A percentile compares a stretch with the other conserved stretches of the same genome.
Conservation (phyloP, 2,329 filamentous ascomycete species). For the Xylaria sp. region DNA sequence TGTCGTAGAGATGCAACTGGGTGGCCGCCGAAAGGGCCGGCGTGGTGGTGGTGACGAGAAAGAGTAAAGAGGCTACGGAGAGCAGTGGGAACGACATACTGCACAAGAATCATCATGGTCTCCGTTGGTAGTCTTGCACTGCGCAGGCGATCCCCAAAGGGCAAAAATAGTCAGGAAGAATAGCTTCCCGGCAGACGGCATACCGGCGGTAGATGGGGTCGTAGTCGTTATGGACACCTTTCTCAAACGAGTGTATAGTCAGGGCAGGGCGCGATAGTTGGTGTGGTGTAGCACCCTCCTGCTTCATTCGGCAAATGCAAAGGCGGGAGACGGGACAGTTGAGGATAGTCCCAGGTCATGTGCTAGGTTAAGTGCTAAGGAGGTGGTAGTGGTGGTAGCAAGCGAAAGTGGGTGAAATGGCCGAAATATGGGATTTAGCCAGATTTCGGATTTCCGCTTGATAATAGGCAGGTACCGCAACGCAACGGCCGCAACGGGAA, state of each 20-base stretch:
- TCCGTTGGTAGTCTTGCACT: constrained; percentile 54
- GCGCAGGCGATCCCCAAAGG: constrained; percentile 61
- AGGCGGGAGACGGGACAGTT: constrained; percentile 19
- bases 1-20: constrained; percentile 39
- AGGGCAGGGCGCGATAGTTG: constrained; percentile 1
- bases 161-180: constrained; percentile 67
- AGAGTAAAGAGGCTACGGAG: constrained; percentile 38
- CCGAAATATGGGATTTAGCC: constrained; percentile 36
- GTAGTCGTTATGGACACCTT: constrained; percentile 34
- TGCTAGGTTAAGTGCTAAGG: no score
- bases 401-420: constrained; percentile 20
- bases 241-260: constrained; percentile 21
- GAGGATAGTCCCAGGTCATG: constrained; percentile 3
- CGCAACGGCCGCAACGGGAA: constrained; percentile 12
- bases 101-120: constrained; percentile 60
- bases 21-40: constrained; percentile 39
- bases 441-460: constrained; percentile 30
- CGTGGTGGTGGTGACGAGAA: constrained; percentile 38
- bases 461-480: not conserved
- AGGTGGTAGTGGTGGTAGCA: no score
- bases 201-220: constrained; percentile 47
- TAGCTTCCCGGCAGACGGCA: constrained; percentile 64
- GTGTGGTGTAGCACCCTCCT: constrained; percentile 31
- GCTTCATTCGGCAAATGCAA: constrained; percentile 37
- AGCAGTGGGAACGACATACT: constrained; percentile 56